These are phyloP conservation scores for Cyclotella cryptica DNA, from an alignment of 108 stramenopile genomes.

Conservation along the genomic window DNA sequence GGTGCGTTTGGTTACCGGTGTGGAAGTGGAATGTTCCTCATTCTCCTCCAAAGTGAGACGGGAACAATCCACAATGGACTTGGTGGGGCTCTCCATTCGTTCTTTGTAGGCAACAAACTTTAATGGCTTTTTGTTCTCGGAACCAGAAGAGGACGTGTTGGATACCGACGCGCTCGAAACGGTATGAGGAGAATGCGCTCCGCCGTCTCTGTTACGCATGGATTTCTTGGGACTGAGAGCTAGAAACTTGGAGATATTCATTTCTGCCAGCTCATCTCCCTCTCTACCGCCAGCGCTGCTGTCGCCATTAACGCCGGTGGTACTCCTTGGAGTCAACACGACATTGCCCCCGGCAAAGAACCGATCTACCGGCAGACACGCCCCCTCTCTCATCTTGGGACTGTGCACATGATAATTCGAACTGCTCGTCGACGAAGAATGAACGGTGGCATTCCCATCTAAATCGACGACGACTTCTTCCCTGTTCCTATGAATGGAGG, in stretches of 20 bases:
- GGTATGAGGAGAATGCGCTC: slow-evolving; percentile 44
- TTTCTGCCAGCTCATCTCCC: neutral
- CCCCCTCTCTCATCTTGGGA: slow-evolving; percentile 43
- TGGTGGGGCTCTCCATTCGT: neutral
- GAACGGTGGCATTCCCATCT: slow-evolving; percentile 45
- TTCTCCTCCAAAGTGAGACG: slow-evolving; percentile 21
- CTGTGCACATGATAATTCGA: slow-evolving; percentile 37
- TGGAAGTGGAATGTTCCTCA: neutral
- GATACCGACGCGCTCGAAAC: slow-evolving; percentile 41
- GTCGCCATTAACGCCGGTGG: neutral
- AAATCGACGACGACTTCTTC: slow-evolving; percentile 30
- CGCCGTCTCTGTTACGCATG: neutral
- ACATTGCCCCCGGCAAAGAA: slow-evolving; percentile 43
- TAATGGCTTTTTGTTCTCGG: slow-evolving; percentile 42
- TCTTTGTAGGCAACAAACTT: slow-evolving; percentile 41
- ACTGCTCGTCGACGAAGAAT: slow-evolving; percentile 46
- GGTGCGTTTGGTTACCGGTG: neutral
- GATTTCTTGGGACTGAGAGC: slow-evolving; percentile 9
- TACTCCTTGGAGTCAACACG: slow-evolving; percentile 12
- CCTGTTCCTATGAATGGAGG: neutral
- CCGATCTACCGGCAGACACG: slow-evolving; percentile 32
- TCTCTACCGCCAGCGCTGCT: neutral
- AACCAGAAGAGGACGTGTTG: slow-evolving; percentile 39
- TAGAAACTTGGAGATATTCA: slow-evolving; percentile 28
- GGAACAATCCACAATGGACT: slow-evolving; percentile 4